phyloP scores from a whole-genome alignment of 1,139 yeast genomes.

The Meyerozyma elateridarum region DNA sequence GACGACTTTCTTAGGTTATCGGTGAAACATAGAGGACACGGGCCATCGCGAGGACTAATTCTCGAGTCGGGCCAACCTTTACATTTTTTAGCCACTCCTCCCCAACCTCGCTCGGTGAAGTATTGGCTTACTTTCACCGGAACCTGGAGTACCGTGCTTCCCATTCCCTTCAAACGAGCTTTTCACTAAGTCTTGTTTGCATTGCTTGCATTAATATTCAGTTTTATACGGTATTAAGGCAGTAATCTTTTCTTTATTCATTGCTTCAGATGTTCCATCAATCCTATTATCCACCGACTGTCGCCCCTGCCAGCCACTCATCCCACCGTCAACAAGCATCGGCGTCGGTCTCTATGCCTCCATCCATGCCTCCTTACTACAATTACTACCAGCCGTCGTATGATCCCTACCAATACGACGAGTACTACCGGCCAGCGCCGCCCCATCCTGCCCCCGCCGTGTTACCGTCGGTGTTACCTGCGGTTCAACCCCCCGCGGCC shows the following conservation, averaged over 20 bases:
- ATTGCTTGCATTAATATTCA: conserved; percentile 22
- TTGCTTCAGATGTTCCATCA: conserved; percentile 6
- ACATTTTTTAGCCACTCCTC: too few relatives aligned
- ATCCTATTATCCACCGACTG: conserved; percentile 6
- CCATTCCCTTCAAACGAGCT: conserved; percentile 33
- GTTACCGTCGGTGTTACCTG: conserved; percentile 9
- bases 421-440: conserved; percentile 14
- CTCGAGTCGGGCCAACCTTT: too few relatives aligned
- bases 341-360: too few relatives aligned
- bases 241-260: neutral
- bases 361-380: conserved; percentile 9
- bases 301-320: conserved; percentile 4
- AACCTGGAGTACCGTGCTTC: too few relatives aligned
- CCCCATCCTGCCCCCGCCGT: conserved; percentile 14
- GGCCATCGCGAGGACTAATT: too few relatives aligned
- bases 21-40: too few relatives aligned
- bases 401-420: conserved; percentile 3
- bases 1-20: too few relatives aligned
- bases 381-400: conserved; percentile 11
- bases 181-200: conserved; percentile 35
- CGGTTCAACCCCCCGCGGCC: conserved; percentile 10
- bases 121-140: conserved; percentile 6
- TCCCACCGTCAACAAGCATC: conserved; percentile 9
- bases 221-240: conserved; percentile 5
- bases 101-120: neutral